These are phyloP conservation scores for Theobroma cacao DNA, from an alignment of 345 rosid species.

Conservation along the genomic window DNA sequence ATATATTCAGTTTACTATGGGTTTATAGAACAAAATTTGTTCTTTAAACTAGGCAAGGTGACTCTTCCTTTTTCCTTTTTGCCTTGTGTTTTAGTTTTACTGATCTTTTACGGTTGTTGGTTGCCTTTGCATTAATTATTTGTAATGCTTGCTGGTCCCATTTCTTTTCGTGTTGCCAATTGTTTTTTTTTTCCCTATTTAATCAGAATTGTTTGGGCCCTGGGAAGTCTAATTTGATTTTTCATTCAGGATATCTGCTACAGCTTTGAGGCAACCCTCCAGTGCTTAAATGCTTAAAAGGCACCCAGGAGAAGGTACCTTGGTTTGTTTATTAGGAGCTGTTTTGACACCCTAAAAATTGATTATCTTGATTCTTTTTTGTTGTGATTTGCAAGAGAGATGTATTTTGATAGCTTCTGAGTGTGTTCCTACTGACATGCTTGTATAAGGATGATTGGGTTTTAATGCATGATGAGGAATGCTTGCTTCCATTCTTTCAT, in stretches of 20 bases:
- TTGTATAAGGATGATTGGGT: neutral
- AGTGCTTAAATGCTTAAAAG: conserved; percentile 76
- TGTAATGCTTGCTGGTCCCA: neutral
- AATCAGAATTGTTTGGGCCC: conserved; percentile 25
- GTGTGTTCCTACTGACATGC: neutral
- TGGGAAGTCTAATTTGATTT: conserved; percentile 69
- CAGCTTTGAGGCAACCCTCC: conserved; percentile 79
- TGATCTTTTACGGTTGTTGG: neutral
- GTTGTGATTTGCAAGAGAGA: neutral
- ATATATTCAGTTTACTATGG: conserved; percentile 1
- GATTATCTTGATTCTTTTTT: conserved; percentile 16
- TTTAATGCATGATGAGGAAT: neutral
- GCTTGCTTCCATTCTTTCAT: neutral
- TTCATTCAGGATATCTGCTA: conserved; percentile 83
- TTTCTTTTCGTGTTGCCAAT: neutral
- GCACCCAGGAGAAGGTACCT: conserved; percentile 98
- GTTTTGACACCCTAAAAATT: conserved; percentile 32
- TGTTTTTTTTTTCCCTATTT: conserved; percentile 6
- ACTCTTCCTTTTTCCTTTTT: conserved; percentile 10
- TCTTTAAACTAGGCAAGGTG: conserved; percentile 20
- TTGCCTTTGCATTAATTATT: neutral
- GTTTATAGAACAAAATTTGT: conserved; percentile 16
- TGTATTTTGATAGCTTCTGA: neutral
- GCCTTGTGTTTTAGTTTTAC: neutral
- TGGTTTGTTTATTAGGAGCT: conserved; percentile 76